Evolutionary conservation across 768 basidiomycete species (phyloP).

Genomic region (Naematelia encephala): DNA sequence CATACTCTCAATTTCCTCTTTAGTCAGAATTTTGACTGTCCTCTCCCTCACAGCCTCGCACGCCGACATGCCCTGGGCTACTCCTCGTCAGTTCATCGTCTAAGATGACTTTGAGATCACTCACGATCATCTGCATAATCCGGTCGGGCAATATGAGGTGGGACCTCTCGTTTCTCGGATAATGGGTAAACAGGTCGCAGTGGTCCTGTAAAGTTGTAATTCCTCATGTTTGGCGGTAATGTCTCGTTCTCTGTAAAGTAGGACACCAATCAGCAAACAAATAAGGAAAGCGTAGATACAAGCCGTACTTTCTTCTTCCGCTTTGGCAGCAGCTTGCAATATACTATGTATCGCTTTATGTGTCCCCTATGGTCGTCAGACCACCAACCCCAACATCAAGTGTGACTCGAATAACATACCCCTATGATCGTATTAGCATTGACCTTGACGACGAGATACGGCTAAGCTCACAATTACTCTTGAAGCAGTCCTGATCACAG

Average conservation of each 20-base stretch:
- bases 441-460: too few species aligned
- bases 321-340: conserved; percentile 47
- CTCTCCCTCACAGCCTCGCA: conserved; percentile 55
- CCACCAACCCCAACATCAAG: conserved; percentile 2
- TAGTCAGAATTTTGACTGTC: conserved; percentile 59
- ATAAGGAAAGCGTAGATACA: not conserved
- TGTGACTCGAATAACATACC: conserved; percentile 4
- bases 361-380: conserved; percentile 17
- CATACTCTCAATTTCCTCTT: conserved; percentile 85
- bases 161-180: conserved; percentile 69
- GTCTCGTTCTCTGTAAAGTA: conserved; percentile 70
- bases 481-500: conserved; percentile 95
- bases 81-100: conserved; percentile 52
- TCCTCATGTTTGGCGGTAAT: conserved; percentile 66
- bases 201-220: conserved; percentile 72
- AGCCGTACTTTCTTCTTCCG: conserved; percentile 43
- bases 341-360: conserved; percentile 50
- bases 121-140: conserved; percentile 79
- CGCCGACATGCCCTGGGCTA: conserved; percentile 58
- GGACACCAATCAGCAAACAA: too few species aligned
- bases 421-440: not conserved
- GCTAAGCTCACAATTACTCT: conserved; percentile 80
- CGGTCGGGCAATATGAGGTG: conserved; percentile 76
- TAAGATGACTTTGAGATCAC: conserved; percentile 25
- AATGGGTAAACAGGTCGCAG: conserved; percentile 85